A percentile compares a stretch with the other conserved stretches of the same genome.
Evolutionary conservation across 345 rosid genomes (phyloP).

Genomic region (Eucalyptus sp.): DNA sequence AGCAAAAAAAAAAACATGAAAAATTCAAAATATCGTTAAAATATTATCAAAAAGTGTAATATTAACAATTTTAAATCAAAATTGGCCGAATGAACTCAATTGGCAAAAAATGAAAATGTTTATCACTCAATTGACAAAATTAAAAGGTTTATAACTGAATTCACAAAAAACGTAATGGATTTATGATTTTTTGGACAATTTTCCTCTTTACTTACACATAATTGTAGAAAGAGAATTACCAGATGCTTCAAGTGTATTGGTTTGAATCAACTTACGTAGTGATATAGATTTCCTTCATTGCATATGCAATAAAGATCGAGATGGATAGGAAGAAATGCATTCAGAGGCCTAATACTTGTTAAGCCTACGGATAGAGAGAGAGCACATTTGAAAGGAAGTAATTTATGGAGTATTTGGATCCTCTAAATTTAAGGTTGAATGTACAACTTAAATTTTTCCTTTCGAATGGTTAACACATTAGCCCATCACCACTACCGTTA

Average conservation of each 20-base stretch:
- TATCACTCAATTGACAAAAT: fast-evolving
- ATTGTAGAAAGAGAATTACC: not conserved
- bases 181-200: too few species aligned
- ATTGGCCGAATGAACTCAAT: too few species aligned
- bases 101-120: too few species aligned
- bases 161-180: too few species aligned
- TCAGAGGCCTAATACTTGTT: not conserved
- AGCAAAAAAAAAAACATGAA: too few species aligned
- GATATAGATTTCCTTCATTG: not conserved
- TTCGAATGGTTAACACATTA: not conserved
- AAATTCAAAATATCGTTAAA: too few species aligned
- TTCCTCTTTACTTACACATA: not conserved
- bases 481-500: not conserved
- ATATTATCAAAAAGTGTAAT: too few species aligned
- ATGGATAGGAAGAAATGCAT: not conserved
- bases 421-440: not conserved
- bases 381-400: not conserved
- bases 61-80: too few species aligned
- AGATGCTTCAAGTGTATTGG: not conserved
- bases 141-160: too few species aligned
- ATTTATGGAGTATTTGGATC: not conserved
- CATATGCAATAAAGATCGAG: not conserved
- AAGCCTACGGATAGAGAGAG: not conserved
- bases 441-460: not conserved
- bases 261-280: not conserved